phyloP scores from a whole-genome alignment of 2,329 filamentous ascomycete species.

The Aspergillus sojae region DNA sequence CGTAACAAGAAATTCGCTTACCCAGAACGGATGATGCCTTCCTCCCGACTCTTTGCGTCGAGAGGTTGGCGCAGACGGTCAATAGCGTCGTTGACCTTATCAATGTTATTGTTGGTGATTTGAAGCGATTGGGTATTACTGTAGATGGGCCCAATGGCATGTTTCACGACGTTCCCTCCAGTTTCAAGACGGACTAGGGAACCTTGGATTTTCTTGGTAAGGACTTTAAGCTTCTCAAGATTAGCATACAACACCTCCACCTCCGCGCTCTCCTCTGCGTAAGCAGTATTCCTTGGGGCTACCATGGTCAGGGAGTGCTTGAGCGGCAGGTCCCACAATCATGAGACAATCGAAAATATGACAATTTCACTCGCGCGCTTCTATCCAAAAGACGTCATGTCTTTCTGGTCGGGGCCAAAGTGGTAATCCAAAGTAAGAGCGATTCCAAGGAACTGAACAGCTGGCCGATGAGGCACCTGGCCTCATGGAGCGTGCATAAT shows the following conservation, averaged over 20 bases:
- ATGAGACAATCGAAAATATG: slow-evolving; percentile 12
- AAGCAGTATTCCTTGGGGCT: slow-evolving; percentile 58
- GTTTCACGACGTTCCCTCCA: slow-evolving; percentile 86
- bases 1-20: slow-evolving; percentile 33
- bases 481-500: slow-evolving; percentile 21
- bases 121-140: slow-evolving; percentile 90
- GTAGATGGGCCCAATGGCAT: slow-evolving; percentile 89
- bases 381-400: slow-evolving; percentile 1
- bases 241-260: slow-evolving; percentile 68
- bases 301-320: slow-evolving; percentile 49
- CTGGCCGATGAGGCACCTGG: slow-evolving; percentile 26
- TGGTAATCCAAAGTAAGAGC: background rate
- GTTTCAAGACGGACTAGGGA: slow-evolving; percentile 81
- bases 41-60: slow-evolving; percentile 88
- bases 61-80: slow-evolving; percentile 87
- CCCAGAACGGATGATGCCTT: slow-evolving; percentile 85
- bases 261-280: slow-evolving; percentile 68
- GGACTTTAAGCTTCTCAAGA: slow-evolving; percentile 86
- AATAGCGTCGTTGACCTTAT: slow-evolving; percentile 81
- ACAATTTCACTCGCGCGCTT: background rate
- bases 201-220: slow-evolving; percentile 94
- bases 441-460: slow-evolving; percentile 3
- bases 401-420: background rate
- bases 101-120: slow-evolving; percentile 85
- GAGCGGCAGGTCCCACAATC: slow-evolving; percentile 20